Percentiles rank a stretch among this genome's conserved stretches.
Conservation (phyloP, 257 asterid species). For the Solanum acaule region DNA sequence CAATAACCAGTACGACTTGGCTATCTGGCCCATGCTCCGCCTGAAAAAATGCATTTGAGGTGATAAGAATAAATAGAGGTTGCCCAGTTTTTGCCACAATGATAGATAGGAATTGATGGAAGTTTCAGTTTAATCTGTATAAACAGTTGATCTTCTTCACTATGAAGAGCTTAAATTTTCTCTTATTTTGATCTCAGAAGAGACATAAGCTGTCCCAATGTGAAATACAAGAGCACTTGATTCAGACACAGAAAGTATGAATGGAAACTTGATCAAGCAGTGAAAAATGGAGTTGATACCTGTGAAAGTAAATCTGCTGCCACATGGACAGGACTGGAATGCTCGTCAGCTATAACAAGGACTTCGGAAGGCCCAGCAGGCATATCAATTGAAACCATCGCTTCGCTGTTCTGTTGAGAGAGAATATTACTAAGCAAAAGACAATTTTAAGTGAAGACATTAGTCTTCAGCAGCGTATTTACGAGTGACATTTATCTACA, state of each 20-base stretch:
- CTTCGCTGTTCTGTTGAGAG: slow-evolving; percentile 83
- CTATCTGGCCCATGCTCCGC: slow-evolving; percentile 99
- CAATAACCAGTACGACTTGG: slow-evolving; percentile 92
- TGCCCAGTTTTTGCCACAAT: neutral
- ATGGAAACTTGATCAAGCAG: neutral
- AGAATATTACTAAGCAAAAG: neutral
- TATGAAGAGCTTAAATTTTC: neutral
- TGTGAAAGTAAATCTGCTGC: slow-evolving; percentile 98
- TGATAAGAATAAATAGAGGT: neutral
- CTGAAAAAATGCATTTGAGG: slow-evolving; percentile 30
- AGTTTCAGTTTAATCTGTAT: neutral
- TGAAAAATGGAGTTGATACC: slow-evolving; percentile 26
- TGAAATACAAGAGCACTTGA: neutral
- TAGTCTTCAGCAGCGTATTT: neutral
- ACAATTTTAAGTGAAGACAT: neutral
- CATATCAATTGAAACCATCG: slow-evolving; percentile 97
- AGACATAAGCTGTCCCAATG: neutral
- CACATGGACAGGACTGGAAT: slow-evolving; percentile 80
- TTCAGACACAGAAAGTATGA: neutral
- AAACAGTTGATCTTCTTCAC: neutral
- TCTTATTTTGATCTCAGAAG: neutral
- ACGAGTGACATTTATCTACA: neutral
- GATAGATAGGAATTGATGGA: neutral
- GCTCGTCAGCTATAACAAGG: slow-evolving; percentile 85
- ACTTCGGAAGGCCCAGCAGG: slow-evolving; percentile 99